Conservation (phyloP, 2,329 filamentous ascomycete genomes). For the Talaromyces amestolkiae region DNA sequence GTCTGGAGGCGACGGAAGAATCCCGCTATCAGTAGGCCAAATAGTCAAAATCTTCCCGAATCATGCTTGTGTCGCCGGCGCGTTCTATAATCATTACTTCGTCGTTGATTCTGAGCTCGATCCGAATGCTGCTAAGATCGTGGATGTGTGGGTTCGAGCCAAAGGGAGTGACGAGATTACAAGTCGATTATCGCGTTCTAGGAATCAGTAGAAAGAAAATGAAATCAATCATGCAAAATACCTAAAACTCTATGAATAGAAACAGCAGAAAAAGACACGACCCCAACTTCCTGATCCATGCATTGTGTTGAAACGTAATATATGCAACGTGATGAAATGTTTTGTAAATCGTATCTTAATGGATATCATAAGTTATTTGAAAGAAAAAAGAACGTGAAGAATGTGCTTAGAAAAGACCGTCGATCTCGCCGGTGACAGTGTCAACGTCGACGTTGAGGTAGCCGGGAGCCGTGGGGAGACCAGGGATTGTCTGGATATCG, state of each 20-base stretch:
- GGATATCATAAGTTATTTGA: slow-evolving; percentile 4
- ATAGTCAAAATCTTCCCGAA: not conserved
- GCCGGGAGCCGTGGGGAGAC: slow-evolving; percentile 88
- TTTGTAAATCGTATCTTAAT: slow-evolving; percentile 7
- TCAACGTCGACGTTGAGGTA: slow-evolving; percentile 91
- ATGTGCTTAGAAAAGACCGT: slow-evolving; percentile 75
- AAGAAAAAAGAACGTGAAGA: not conserved
- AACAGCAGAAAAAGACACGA: not conserved
- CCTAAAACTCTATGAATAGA: not conserved
- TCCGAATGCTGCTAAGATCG: slow-evolving; percentile 54
- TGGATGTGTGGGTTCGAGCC: slow-evolving; percentile 70
- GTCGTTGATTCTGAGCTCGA: not conserved
- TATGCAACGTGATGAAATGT: slow-evolving; percentile 17
- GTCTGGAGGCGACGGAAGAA: not conserved
- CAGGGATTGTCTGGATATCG: slow-evolving; percentile 97
- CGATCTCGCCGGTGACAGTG: slow-evolving; percentile 77
- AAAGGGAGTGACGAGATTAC: slow-evolving; percentile 18
- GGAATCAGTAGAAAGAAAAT: not conserved
- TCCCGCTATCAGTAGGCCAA: not conserved
- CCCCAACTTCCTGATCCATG: slow-evolving; percentile 15
- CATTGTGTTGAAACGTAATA: slow-evolving; percentile 19
- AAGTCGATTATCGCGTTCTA: not conserved
- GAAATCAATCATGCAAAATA: not conserved
- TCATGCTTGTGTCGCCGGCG: not conserved
- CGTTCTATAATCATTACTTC: not conserved